These are phyloP conservation scores for Solioccasus polychromus DNA, from an alignment of 768 basidiomycete species.

Conservation along the genomic window DNA sequence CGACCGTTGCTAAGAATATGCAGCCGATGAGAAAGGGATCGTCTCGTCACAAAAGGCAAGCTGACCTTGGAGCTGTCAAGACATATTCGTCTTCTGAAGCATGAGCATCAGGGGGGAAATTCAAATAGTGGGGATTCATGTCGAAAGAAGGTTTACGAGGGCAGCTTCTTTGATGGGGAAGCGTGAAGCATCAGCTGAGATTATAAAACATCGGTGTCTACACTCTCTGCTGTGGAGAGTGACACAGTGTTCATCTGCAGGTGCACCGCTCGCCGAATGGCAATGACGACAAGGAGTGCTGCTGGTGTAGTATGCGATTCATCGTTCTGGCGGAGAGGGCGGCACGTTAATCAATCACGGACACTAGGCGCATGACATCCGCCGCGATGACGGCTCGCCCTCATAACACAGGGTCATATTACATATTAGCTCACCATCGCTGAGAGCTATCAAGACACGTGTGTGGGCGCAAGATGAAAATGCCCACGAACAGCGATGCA, in stretches of 20 bases:
- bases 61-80: conserved; percentile 14
- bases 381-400: conserved; percentile 22
- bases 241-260: conserved; percentile 20
- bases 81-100: conserved; percentile 1
- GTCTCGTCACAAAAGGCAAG: conserved; percentile 5
- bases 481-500: conserved; percentile 15
- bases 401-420: conserved; percentile 24
- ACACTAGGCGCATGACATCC: conserved; percentile 15
- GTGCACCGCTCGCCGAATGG: conserved; percentile 21
- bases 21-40: conserved; percentile 4
- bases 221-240: conserved; percentile 15
- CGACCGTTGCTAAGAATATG: conserved; percentile 11
- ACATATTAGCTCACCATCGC: conserved; percentile 26
- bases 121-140: conserved; percentile 17
- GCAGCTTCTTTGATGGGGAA: conserved; percentile 22
- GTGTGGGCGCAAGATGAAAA: conserved; percentile 23
- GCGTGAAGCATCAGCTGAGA: conserved; percentile 10
- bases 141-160: conserved; percentile 13
- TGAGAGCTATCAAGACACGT: conserved; percentile 20
- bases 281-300: conserved; percentile 22
- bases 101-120: conserved; percentile 3
- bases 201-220: conserved; percentile 20
- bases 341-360: conserved; percentile 20
- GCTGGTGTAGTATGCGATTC: conserved; percentile 22
- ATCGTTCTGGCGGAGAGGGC: conserved; percentile 22